A percentile compares a stretch with the other conserved stretches of the same genome.
phyloP scores from a whole-genome alignment of 2,329 filamentous ascomycete genomes.

The Monosporascus sp. region DNA sequence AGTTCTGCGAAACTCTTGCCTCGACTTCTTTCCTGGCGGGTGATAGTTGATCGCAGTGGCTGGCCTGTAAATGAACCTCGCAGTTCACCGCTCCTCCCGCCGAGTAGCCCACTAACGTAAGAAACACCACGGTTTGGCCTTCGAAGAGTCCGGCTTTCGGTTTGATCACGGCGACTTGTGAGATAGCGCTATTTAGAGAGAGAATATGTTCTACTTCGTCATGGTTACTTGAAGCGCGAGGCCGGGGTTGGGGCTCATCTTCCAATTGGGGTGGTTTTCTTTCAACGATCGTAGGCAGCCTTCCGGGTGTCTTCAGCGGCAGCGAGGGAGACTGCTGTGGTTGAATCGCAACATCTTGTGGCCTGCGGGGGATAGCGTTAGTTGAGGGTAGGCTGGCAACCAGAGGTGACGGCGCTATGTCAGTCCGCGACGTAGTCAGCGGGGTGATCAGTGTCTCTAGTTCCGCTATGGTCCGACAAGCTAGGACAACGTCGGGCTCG shows the following conservation, averaged over 20 bases:
- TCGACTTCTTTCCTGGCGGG: slow-evolving; percentile 32
- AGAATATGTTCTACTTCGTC: slow-evolving; percentile 35
- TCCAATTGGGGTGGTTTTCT: slow-evolving; percentile 1
- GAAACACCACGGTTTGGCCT: slow-evolving; percentile 41
- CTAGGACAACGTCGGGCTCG: slow-evolving; percentile 35
- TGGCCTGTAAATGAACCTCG: slow-evolving; percentile 34
- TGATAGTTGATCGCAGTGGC: slow-evolving; percentile 36
- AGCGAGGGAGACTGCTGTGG: slow-evolving; percentile 14
- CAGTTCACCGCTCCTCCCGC: slow-evolving; percentile 22
- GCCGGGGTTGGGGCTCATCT: slow-evolving; percentile 7
- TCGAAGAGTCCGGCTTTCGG: slow-evolving; percentile 47
- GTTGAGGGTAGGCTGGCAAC: slow-evolving; percentile 14
- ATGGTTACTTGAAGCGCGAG: slow-evolving; percentile 16
- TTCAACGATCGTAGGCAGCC: background rate
- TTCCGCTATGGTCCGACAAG: slow-evolving; percentile 39
- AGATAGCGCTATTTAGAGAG: slow-evolving; percentile 34
- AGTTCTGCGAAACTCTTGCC: slow-evolving; percentile 29
- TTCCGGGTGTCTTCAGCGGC: slow-evolving; percentile 14
- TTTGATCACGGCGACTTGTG: slow-evolving; percentile 36
- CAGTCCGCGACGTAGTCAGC: slow-evolving; percentile 11
- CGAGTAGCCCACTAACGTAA: slow-evolving; percentile 33
- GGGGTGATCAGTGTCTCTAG: slow-evolving; percentile 37
- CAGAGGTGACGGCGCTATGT: slow-evolving; percentile 6
- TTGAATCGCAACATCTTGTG: background rate
- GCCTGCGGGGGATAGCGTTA: background rate